phyloP scores from a whole-genome alignment of 1,139 yeast genomes.

The Geotrichum reessii region DNA sequence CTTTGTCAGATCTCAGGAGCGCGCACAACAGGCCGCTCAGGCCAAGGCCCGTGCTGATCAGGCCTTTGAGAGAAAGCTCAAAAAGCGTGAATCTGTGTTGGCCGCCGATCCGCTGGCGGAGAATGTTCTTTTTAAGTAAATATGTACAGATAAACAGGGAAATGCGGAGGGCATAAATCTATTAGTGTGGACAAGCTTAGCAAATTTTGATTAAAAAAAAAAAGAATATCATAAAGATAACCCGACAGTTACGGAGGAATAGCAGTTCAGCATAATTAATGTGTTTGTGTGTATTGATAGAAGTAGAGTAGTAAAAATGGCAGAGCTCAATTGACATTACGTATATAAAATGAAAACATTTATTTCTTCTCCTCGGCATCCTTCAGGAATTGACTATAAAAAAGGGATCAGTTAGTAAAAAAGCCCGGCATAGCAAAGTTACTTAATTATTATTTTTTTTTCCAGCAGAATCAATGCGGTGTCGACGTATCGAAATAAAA shows the following conservation, averaged over 20 bases:
- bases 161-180: not conserved
- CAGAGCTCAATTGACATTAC: not conserved
- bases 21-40: slow-evolving; percentile 71
- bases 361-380: slow-evolving; percentile 20
- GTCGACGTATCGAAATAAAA: not conserved
- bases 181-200: too few species aligned
- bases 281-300: not conserved
- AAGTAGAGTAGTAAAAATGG: not conserved
- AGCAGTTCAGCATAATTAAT: not conserved
- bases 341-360: not conserved
- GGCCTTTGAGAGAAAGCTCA: slow-evolving; percentile 68
- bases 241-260: not conserved
- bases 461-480: not conserved
- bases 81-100: slow-evolving; percentile 67
- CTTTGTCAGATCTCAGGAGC: slow-evolving; percentile 83
- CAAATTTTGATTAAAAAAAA: not conserved
- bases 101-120: slow-evolving; percentile 81
- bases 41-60: slow-evolving; percentile 78
- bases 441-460: too few species aligned
- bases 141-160: not conserved
- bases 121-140: slow-evolving; percentile 54
- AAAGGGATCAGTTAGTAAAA: not conserved
- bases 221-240: not conserved
- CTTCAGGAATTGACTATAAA: slow-evolving; percentile 15
- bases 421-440: not conserved